These are phyloP conservation scores for Geoglossum glabrum DNA, from an alignment of 495 filamentous ascomycete species.

Conservation along the genomic window DNA sequence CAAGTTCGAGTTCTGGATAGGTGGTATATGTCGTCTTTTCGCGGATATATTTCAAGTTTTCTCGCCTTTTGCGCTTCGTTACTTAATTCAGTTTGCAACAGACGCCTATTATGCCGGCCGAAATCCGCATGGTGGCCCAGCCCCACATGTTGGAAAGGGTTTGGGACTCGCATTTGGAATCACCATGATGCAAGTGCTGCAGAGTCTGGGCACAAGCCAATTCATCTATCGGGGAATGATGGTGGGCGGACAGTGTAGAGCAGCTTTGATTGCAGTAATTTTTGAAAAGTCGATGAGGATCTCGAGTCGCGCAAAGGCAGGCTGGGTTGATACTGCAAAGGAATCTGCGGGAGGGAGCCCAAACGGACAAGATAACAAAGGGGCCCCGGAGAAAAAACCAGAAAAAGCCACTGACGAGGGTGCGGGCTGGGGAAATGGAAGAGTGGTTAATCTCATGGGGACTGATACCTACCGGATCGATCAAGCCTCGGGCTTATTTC, in stretches of 20 bases:
- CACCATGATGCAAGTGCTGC: slow-evolving; percentile 50
- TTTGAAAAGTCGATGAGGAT: slow-evolving; percentile 72
- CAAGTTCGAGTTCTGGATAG: slow-evolving; percentile 65
- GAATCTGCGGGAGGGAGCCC: slow-evolving; percentile 4
- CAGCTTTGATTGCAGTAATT: slow-evolving; percentile 50
- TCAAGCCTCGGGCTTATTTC: slow-evolving; percentile 8
- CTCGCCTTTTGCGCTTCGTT: slow-evolving; percentile 43
- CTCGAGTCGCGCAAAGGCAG: slow-evolving; percentile 58
- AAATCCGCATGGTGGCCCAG: slow-evolving; percentile 20
- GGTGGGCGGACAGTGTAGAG: slow-evolving; percentile 56
- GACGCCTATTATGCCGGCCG: slow-evolving; percentile 46
- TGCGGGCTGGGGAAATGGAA: slow-evolving; percentile 8
- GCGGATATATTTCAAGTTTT: slow-evolving; percentile 52
- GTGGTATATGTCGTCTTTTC: slow-evolving; percentile 54
- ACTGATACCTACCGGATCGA: slow-evolving; percentile 11
- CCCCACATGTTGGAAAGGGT: slow-evolving; percentile 42
- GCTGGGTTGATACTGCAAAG: slow-evolving; percentile 29
- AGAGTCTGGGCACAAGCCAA: slow-evolving; percentile 55
- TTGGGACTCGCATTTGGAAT: slow-evolving; percentile 60
- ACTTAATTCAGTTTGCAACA: slow-evolving; percentile 58
- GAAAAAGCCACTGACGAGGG: slow-evolving; percentile 2
- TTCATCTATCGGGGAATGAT: slow-evolving; percentile 70
- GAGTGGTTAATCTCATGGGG: slow-evolving; percentile 11
- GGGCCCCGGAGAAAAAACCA: background rate
- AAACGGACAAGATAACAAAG: background rate